phyloP scores from a whole-genome alignment of 768 basidiomycete species.

The Lactarius psammicola region DNA sequence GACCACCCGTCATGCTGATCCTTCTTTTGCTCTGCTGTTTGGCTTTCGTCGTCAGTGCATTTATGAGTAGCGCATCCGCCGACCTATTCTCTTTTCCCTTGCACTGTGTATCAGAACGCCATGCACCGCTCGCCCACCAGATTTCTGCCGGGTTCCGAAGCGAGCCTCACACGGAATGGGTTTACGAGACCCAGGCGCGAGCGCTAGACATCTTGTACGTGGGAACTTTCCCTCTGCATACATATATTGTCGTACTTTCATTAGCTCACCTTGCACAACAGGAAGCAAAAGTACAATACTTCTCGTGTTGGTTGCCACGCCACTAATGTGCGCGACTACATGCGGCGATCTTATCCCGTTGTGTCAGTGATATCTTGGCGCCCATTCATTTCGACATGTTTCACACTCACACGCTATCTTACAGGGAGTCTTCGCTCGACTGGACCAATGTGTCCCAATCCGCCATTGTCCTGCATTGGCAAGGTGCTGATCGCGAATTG shows the following conservation, averaged over 20 bases:
- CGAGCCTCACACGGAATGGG: neutral
- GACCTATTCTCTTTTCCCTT: neutral
- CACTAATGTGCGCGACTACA: neutral
- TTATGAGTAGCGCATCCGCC: neutral
- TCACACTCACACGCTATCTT: neutral
- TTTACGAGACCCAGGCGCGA: neutral
- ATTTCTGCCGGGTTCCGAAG: neutral
- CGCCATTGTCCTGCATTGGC: slow-evolving; percentile 17
- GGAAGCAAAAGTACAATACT: neutral
- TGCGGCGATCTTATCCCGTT: slow-evolving; percentile 1
- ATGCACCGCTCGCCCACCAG: neutral
- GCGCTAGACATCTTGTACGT: slow-evolving; percentile 9
- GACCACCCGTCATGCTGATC: neutral
- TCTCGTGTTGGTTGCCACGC: neutral
- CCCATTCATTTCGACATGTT: neutral
- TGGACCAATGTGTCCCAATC: neutral
- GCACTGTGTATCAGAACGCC: neutral
- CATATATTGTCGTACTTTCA: neutral
- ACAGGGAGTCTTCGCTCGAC: slow-evolving; percentile 6
- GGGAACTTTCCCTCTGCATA: neutral
- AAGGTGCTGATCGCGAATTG: neutral
- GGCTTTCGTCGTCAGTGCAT: slow-evolving; percentile 14
- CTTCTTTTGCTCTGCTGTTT: slow-evolving; percentile 6
- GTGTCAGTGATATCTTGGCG: neutral
- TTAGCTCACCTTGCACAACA: neutral